phyloP scores from a whole-genome alignment of 768 basidiomycete species.

The Boletus subcaerulescens region DNA sequence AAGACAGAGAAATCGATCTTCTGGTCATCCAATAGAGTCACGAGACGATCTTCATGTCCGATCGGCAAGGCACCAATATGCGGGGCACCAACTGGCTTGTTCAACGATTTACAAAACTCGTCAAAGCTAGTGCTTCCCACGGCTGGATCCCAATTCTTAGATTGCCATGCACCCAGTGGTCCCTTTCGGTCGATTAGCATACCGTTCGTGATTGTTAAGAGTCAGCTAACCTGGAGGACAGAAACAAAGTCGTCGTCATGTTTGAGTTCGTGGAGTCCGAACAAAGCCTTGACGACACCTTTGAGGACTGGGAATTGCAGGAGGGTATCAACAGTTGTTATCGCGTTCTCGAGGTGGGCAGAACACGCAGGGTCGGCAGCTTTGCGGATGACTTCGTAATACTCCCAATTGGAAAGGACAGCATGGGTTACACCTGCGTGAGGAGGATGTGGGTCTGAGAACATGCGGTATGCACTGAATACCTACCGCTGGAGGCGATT shows the following conservation, averaged over 20 bases:
- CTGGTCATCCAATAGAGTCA: constrained; percentile 44
- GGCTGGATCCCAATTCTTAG: constrained; percentile 80
- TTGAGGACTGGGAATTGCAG: constrained; percentile 49
- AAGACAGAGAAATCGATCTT: constrained; percentile 56
- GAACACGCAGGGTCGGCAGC: constrained; percentile 66
- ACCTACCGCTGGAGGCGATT: constrained; percentile 80
- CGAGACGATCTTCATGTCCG: constrained; percentile 47
- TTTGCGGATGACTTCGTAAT: constrained; percentile 76
- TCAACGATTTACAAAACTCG: constrained; percentile 61
- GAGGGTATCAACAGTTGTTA: constrained; percentile 59
- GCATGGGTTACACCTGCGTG: constrained; percentile 80
- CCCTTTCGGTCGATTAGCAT: constrained; percentile 32
- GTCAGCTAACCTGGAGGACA: constrained; percentile 51
- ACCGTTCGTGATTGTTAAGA: constrained; percentile 15
- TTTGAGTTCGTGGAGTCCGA: constrained; percentile 65
- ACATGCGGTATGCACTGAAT: not conserved
- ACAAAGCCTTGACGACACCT: constrained; percentile 61
- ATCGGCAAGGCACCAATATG: constrained; percentile 42
- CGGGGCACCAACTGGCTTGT: constrained; percentile 37
- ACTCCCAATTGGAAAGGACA: constrained; percentile 77
- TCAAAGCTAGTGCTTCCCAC: constrained; percentile 63
- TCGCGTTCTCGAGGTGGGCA: constrained; percentile 51
- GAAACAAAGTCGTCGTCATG: constrained; percentile 80
- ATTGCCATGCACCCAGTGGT: constrained; percentile 77
- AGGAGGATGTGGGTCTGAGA: not conserved